Evolutionary conservation across 352 stramenopile species (phyloP), one percentile per base, ranked within the genome.

Genomic region (Phytopythium ostracodes): DNA sequence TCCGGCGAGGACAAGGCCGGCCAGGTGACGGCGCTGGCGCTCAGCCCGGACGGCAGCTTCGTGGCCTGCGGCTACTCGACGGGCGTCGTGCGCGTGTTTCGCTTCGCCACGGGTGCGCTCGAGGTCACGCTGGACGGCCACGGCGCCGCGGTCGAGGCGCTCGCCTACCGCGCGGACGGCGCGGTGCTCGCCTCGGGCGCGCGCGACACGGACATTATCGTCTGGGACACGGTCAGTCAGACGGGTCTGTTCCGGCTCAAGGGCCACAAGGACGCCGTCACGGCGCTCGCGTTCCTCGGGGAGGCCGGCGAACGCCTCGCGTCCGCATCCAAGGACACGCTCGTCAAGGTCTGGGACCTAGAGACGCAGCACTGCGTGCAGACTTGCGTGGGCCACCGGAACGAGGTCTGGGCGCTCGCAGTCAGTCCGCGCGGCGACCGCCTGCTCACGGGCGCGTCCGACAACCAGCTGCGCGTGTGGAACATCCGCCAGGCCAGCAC

Each of bases 311-410:
- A 75, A 31, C 68, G 65, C 14, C 67, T 92, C 49, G 74, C 91
- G 35, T 98, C 92, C 10, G 75, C 82, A 47, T 97, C 90, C 61
- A 97, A 97, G 69, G 95, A 98, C 76, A 92, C 89, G 36, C 79
- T 98, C 42, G 69, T 98, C 49, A 98, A 98, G 76, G 81, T 97
- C 20, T 98, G 94, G 94, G 94, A 98, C 65, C 73, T 98, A 6
- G 87, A 96, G 35, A 97, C 87, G 33, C 90, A 98, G 77, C 84
- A 97, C 71, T 98, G 95, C 67, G 74, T 98, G 50, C 91, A 98
- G 68, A 98, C 95, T 12, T 93, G 96, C 63, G 87, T 97, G 36
- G 90, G 91, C 33, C 91, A 98, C 71, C 79, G 91, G 29, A 96
- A 88, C 46, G 93, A 98, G 67, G 89, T 98, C 8, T 98, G 94